Evolutionary conservation across 2,329 filamentous ascomycete genomes (phyloP).

Genomic region (Cercospora janseana): DNA sequence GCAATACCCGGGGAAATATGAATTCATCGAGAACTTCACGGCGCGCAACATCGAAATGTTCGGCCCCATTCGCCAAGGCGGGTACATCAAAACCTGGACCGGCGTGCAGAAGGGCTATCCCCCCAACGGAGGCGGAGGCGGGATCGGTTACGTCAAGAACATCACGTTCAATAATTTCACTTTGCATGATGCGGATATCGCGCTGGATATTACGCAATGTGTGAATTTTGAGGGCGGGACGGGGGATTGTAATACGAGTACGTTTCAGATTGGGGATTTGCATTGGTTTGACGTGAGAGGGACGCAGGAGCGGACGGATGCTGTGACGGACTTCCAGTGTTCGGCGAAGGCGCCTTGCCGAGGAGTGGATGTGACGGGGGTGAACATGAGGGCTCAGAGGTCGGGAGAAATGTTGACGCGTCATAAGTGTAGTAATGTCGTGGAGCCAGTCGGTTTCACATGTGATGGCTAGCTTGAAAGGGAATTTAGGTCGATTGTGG

Average conservation of each 20-base stretch:
- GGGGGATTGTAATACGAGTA: constrained; percentile 32
- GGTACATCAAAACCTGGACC: constrained; percentile 55
- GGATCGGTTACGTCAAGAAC: constrained; percentile 46
- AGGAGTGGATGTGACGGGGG: constrained; percentile 23
- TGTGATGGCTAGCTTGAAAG: constrained; percentile 8
- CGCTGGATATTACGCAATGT: constrained; percentile 35
- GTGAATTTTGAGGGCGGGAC: constrained; percentile 28
- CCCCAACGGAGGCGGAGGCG: constrained; percentile 53
- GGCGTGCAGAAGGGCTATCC: constrained; percentile 49
- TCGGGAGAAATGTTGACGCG: constrained; percentile 2
- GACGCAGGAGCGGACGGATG: constrained; percentile 24
- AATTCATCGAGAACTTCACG: constrained; percentile 52
- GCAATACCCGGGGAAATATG: constrained; percentile 51
- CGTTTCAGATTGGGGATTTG: constrained; percentile 44
- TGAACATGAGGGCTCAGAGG: constrained; percentile 13
- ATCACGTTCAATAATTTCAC: constrained; percentile 40
- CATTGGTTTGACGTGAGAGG: constrained; percentile 34
- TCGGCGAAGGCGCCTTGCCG: constrained; percentile 31
- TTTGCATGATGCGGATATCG: constrained; percentile 24
- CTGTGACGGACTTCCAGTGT: constrained; percentile 34
- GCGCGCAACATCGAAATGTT: constrained; percentile 49
- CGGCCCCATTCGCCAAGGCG: constrained; percentile 14
- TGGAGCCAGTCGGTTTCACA: constrained; percentile 15
- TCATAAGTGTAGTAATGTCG: constrained; percentile 20
- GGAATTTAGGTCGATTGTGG: not conserved